phyloP scores from a whole-genome alignment of 768 basidiomycete species.

The Punctularia strigosozonata region DNA sequence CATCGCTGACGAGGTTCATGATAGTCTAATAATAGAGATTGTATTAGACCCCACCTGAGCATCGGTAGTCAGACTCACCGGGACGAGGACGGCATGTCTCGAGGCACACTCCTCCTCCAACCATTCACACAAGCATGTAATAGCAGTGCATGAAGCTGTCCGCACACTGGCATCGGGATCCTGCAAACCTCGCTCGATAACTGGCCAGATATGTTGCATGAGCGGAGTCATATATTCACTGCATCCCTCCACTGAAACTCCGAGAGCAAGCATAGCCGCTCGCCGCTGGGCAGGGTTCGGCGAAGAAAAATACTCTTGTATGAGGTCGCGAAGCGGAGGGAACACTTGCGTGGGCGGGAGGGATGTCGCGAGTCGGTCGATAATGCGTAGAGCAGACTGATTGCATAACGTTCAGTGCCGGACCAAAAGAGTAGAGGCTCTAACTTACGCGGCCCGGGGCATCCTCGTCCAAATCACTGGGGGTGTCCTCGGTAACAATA shows the following conservation, averaged over 20 bases:
- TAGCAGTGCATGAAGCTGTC: conserved; percentile 91
- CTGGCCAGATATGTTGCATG: conserved; percentile 87
- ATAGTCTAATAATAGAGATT: too few species aligned
- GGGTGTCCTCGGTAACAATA: conserved; percentile 87
- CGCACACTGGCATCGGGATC: conserved; percentile 80
- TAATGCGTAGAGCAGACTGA: conserved; percentile 86
- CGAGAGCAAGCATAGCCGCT: conserved; percentile 89
- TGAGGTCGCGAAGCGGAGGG: conserved; percentile 75
- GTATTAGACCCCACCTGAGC: too few species aligned
- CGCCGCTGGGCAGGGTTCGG: conserved; percentile 71
- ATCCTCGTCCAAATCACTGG: conserved; percentile 88
- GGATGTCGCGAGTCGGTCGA: conserved; percentile 85
- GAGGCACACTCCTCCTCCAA: conserved; percentile 84
- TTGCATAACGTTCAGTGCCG: conserved; percentile 1
- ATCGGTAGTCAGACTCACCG: too few species aligned
- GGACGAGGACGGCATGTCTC: conserved; percentile 76
- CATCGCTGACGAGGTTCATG: conserved; percentile 83
- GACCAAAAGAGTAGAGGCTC: background rate
- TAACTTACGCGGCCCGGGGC: conserved; percentile 76
- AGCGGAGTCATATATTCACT: conserved; percentile 95
- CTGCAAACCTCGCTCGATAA: conserved; percentile 79
- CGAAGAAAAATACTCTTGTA: conserved; percentile 78
- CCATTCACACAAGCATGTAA: conserved; percentile 97
- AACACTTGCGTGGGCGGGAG: conserved; percentile 94
- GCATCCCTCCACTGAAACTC: conserved; percentile 94